These are phyloP conservation scores for Endocalyx cinctus DNA, from an alignment of 2,329 filamentous ascomycete genomes.

Conservation along the genomic window DNA sequence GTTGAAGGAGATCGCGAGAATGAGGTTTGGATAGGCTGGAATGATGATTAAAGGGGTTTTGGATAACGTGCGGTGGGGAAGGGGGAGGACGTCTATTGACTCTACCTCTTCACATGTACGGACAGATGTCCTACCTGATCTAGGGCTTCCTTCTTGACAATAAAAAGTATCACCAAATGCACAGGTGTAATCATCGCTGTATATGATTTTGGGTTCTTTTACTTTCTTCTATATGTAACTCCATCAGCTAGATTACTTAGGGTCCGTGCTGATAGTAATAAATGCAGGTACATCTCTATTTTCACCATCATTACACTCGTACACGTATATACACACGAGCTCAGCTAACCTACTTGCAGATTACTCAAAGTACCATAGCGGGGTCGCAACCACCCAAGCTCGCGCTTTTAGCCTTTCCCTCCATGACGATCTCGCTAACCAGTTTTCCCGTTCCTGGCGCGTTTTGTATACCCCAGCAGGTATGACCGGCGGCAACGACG, in stretches of 20 bases:
- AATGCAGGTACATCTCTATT: no score
- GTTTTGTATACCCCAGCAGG: constrained; percentile 82
- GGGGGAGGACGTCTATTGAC: background rate
- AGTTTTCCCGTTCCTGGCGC: constrained; percentile 66
- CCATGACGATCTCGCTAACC: constrained; percentile 60
- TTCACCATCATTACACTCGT: no score
- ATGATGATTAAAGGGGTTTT: background rate
- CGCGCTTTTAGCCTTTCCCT: constrained; percentile 55
- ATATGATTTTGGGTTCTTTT: no score
- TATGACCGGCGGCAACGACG: constrained; percentile 68
- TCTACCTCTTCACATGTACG: no score
- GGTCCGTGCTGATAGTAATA: no score
- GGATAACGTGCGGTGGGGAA: background rate
- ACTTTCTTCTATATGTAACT: no score
- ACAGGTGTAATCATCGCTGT: no score
- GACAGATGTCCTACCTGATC: no score
- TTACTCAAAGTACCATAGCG: constrained; percentile 33
- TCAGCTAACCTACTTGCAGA: background rate
- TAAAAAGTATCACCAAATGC: no score
- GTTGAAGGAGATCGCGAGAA: constrained; percentile 71
- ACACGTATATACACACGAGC: background rate
- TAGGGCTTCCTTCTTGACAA: no score
- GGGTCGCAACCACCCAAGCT: constrained; percentile 53
- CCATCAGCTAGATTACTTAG: no score
- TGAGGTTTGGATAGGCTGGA: constrained; percentile 70